phyloP scores from a whole-genome alignment of 495 filamentous ascomycete genomes.

The Schizothecium vesticola region DNA sequence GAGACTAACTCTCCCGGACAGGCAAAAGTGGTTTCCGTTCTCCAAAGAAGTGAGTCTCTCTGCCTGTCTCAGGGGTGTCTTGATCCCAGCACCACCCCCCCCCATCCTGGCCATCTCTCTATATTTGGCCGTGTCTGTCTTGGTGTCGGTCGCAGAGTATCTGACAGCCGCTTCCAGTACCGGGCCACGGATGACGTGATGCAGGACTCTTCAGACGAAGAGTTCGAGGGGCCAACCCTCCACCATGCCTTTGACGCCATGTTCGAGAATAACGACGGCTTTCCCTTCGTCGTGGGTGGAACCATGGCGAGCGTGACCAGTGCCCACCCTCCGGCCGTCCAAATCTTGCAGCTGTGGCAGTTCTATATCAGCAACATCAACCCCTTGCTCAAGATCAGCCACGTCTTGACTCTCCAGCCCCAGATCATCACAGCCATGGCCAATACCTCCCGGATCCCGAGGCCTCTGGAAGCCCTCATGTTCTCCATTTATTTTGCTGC shows the following conservation, averaged over 20 bases:
- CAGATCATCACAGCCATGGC: conserved; percentile 46
- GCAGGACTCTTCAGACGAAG: conserved; percentile 57
- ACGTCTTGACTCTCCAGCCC: conserved; percentile 57
- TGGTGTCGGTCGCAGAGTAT: background rate
- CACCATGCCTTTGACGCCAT: conserved; percentile 51
- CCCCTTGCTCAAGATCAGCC: conserved; percentile 63
- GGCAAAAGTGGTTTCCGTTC: conserved; percentile 37
- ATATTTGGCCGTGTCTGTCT: background rate
- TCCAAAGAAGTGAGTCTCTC: conserved; percentile 36
- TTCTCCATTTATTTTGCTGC: conserved; percentile 54
- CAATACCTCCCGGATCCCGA: conserved; percentile 43
- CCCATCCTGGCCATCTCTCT: background rate
- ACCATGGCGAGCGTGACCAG: conserved; percentile 41
- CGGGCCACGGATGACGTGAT: conserved; percentile 36
- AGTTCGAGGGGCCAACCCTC: conserved; percentile 48
- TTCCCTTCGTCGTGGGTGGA: conserved; percentile 54
- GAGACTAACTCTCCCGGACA: conserved; percentile 3
- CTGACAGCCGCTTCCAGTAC: conserved; percentile 29
- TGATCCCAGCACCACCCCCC: background rate
- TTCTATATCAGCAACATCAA: conserved; percentile 64
- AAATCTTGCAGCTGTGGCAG: conserved; percentile 72
- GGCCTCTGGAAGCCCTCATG: conserved; percentile 49
- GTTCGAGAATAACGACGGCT: conserved; percentile 49
- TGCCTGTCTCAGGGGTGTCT: background rate
- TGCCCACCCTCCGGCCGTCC: conserved; percentile 61